phyloP scores from a whole-genome alignment of 108 stramenopile genomes.

The Cylindrotheca closterium region DNA sequence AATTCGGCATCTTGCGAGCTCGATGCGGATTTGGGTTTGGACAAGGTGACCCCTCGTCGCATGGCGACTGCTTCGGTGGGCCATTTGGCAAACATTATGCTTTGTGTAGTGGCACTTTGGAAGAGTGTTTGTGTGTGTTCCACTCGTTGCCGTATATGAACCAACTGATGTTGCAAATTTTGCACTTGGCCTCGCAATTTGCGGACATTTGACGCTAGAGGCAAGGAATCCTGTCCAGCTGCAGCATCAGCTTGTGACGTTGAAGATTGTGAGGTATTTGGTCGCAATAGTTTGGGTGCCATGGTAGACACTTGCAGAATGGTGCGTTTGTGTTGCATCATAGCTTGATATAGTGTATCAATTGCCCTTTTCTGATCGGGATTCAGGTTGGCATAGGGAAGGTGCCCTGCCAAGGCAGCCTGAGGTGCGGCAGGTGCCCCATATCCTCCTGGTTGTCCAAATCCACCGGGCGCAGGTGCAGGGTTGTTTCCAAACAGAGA shows the following conservation, averaged over 20 bases:
- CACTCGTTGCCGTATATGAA: slow-evolving; percentile 15
- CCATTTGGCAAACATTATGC: slow-evolving; percentile 66
- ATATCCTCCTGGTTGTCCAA: slow-evolving; percentile 35
- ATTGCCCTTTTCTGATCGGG: slow-evolving; percentile 61
- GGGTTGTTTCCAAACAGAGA: slow-evolving; percentile 58
- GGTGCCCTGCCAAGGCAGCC: slow-evolving; percentile 52
- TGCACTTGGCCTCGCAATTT: slow-evolving; percentile 11
- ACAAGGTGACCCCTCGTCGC: slow-evolving; percentile 48
- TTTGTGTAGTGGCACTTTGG: slow-evolving; percentile 30
- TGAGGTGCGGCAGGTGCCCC: slow-evolving; percentile 16
- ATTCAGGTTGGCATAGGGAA: slow-evolving; percentile 60
- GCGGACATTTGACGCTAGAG: slow-evolving; percentile 11
- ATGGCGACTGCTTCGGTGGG: slow-evolving; percentile 71
- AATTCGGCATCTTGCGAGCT: slow-evolving; percentile 3
- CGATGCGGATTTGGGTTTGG: slow-evolving; percentile 6
- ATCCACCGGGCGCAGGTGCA: slow-evolving; percentile 47
- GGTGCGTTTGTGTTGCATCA: slow-evolving; percentile 78
- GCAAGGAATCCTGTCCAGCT: slow-evolving; percentile 24
- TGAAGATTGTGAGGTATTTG: slow-evolving; percentile 10
- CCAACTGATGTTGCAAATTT: slow-evolving; percentile 21
- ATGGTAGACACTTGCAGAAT: slow-evolving; percentile 63
- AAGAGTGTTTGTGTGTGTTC: slow-evolving; percentile 13
- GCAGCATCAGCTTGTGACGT: slow-evolving; percentile 48
- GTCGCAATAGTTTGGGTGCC: slow-evolving; percentile 57
- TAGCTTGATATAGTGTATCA: slow-evolving; percentile 70